These are phyloP conservation scores for Linnemannia zychae DNA, from an alignment of 192 early-diverging fungal genomes.

Conservation along the genomic window DNA sequence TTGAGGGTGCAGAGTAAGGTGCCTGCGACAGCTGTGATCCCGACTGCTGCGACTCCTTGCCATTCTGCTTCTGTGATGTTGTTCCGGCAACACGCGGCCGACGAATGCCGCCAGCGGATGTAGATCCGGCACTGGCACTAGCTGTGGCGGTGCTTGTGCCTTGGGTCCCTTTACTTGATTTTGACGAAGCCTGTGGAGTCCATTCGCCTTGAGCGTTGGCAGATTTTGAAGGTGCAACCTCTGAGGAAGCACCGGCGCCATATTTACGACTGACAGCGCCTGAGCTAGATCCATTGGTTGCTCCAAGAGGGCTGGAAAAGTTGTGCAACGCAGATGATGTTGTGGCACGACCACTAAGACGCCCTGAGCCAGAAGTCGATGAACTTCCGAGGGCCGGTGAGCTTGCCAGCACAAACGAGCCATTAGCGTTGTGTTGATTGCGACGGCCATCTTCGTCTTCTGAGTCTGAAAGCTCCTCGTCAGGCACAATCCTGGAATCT, in stretches of 20 bases:
- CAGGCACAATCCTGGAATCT: constrained; percentile 75
- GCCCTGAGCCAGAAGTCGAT: constrained; percentile 19
- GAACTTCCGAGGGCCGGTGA: constrained; percentile 23
- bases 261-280: constrained; percentile 26
- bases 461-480: constrained; percentile 83
- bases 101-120: constrained; percentile 18
- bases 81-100: background rate
- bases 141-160: background rate
- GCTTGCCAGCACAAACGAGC: constrained; percentile 18
- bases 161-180: constrained; percentile 23
- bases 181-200: constrained; percentile 12
- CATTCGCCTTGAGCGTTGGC: constrained; percentile 36
- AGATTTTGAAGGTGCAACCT: constrained; percentile 8
- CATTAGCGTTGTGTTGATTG: constrained; percentile 46
- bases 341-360: constrained; percentile 35
- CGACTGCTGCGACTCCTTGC: constrained; percentile 31
- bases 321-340: constrained; percentile 39
- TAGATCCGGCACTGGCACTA: background rate
- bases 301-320: constrained; percentile 31
- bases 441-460: constrained; percentile 75
- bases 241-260: constrained; percentile 9
- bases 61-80: constrained; percentile 15
- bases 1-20: constrained; percentile 13
- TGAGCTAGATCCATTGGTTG: constrained; percentile 16
- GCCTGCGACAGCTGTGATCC: constrained; percentile 7